Percentiles rank a stretch among this genome's conserved stretches.
Evolutionary conservation across 1,284 basidiomycete genomes (phyloP).

Genomic region (Psilocybe mexicana): DNA sequence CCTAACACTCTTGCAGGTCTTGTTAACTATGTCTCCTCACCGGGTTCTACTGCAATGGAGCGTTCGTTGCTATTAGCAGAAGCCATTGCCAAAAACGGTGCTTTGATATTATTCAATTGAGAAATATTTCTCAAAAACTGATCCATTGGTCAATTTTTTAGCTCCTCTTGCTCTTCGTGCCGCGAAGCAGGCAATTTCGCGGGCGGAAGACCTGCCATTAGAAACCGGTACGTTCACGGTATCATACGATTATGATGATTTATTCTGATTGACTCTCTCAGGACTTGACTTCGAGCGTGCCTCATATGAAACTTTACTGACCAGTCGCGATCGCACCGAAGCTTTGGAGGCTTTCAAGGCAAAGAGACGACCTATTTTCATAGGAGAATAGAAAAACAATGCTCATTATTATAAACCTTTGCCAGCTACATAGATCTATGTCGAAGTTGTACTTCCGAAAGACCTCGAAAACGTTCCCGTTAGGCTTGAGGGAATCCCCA

Average conservation of each 20-base stretch:
- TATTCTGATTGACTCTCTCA: conserved; percentile 27
- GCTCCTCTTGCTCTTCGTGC: conserved; percentile 88
- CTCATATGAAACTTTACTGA: conserved; percentile 84
- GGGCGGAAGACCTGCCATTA: conserved; percentile 75
- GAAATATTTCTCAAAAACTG: not conserved
- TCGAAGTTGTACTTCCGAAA: conserved; percentile 27
- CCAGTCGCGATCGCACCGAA: conserved; percentile 79
- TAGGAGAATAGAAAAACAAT: conserved; percentile 63
- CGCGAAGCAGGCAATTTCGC: conserved; percentile 86
- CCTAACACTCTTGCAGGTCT: conserved; percentile 50
- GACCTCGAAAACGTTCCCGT: conserved; percentile 49
- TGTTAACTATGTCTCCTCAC: conserved; percentile 74
- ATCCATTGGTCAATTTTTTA: conserved; percentile 30
- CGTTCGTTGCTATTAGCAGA: conserved; percentile 65
- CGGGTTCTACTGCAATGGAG: conserved; percentile 61
- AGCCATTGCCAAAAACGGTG: conserved; percentile 73
- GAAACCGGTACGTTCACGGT: conserved; percentile 57
- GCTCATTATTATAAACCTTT: not conserved
- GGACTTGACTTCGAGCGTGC: conserved; percentile 89
- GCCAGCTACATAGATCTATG: conserved; percentile 1
- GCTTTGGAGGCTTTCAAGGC: conserved; percentile 89
- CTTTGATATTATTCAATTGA: conserved; percentile 18
- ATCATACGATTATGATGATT: not conserved
- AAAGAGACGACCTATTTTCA: conserved; percentile 83
- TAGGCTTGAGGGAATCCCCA: conserved; percentile 52